phyloP scores from a whole-genome alignment of 2,329 filamentous ascomycete genomes.

The Penicillium thymicola region DNA sequence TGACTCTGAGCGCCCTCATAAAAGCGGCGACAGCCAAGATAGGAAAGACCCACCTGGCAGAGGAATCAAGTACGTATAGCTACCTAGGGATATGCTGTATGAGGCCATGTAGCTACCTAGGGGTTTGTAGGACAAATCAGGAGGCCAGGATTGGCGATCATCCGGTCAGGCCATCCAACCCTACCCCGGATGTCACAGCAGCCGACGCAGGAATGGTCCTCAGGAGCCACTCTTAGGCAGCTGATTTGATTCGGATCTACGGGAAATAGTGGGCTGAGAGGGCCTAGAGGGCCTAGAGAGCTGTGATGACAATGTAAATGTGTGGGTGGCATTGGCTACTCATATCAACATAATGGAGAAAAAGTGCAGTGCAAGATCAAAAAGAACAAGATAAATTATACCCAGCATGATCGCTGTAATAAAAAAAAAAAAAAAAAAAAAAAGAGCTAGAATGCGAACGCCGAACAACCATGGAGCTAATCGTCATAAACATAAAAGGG shows the following conservation, averaged over 20 bases:
- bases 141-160: conserved; percentile 13
- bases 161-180: conserved; percentile 9
- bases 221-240: conserved; percentile 1
- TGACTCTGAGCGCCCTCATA: too few species aligned
- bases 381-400: not conserved
- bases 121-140: conserved; percentile 19
- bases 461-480: conserved; percentile 13
- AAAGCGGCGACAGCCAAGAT: too few species aligned
- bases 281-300: not conserved
- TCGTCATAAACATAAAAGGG: conserved; percentile 18
- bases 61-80: too few species aligned
- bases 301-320: not conserved
- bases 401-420: conserved; percentile 2
- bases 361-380: not conserved
- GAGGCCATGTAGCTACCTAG: not conserved
- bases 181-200: not conserved
- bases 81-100: not conserved
- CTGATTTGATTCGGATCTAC: not conserved
- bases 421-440: not conserved
- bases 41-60: too few species aligned
- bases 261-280: not conserved
- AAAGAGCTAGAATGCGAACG: conserved; percentile 6
- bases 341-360: conserved; percentile 1
- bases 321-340: conserved; percentile 4
- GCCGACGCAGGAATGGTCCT: not conserved